phyloP scores from a whole-genome alignment of 2,329 filamentous ascomycete genomes.

The Apiospora saccharicola region DNA sequence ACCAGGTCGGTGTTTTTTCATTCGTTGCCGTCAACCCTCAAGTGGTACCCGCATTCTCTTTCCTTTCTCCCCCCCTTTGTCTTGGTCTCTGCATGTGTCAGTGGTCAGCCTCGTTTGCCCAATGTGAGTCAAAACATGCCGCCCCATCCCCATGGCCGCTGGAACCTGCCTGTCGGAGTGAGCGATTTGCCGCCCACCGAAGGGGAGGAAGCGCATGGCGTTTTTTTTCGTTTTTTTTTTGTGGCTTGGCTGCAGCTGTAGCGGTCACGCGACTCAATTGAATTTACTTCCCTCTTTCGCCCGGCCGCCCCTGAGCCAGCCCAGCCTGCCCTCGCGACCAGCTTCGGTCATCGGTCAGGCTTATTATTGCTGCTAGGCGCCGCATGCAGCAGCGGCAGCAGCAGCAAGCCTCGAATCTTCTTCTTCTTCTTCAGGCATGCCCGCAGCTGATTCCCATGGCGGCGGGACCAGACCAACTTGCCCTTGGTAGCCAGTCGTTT shows the following conservation, averaged over 20 bases:
- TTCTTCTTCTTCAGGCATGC: neutral
- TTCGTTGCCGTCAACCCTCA: neutral
- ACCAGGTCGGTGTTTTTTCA: neutral
- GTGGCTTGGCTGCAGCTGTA: slow-evolving; percentile 9
- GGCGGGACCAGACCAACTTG: neutral
- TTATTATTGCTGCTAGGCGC: neutral
- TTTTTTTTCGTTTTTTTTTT: too few relatives aligned
- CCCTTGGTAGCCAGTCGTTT: neutral
- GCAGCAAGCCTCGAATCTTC: neutral
- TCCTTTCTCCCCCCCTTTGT: neutral
- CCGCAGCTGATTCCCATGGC: neutral
- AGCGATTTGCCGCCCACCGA: neutral
- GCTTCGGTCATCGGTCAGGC: neutral
- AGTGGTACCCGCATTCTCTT: neutral
- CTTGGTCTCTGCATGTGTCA: neutral
- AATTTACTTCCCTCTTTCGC: neutral
- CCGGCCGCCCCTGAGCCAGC: neutral
- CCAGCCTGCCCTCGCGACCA: neutral
- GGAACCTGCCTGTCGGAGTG: neutral
- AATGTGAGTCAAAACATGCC: neutral
- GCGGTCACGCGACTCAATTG: slow-evolving; percentile 10
- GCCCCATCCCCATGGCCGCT: neutral
- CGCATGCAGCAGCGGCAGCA: slow-evolving; percentile 2
- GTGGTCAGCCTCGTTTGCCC: slow-evolving; percentile 1
- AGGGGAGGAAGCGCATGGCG: neutral